phyloP scores from a whole-genome alignment of 495 filamentous ascomycete species.

The Clohesyomyces aquaticus region DNA sequence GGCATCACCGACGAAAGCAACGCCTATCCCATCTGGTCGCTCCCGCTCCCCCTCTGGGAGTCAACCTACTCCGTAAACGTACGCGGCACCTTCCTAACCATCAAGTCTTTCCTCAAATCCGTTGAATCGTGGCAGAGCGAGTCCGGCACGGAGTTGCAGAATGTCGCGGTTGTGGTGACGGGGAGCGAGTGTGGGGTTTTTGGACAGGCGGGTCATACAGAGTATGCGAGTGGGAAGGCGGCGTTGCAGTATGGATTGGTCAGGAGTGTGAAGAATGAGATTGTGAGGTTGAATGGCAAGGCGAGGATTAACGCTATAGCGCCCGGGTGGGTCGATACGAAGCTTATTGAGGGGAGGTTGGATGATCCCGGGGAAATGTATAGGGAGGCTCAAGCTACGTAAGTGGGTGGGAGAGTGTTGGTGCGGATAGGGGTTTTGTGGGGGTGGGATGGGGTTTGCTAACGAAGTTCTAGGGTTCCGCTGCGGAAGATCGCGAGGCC shows the following conservation, averaged over 20 bases:
- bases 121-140: conserved; percentile 48
- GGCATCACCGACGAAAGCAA: conserved; percentile 54
- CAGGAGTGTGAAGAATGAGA: conserved; percentile 59
- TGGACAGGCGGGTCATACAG: conserved; percentile 56
- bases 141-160: conserved; percentile 50
- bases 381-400: conserved; percentile 53
- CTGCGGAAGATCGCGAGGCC: conserved; percentile 54
- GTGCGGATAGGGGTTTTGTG: background rate
- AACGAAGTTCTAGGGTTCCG: conserved; percentile 41
- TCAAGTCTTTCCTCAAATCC: conserved; percentile 59
- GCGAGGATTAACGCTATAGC: conserved; percentile 62
- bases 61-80: conserved; percentile 56
- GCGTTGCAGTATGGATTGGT: conserved; percentile 61
- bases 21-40: conserved; percentile 58
- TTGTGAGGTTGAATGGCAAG: conserved; percentile 55
- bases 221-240: conserved; percentile 57
- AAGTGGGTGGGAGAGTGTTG: background rate
- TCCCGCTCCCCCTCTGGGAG: conserved; percentile 57
- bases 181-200: conserved; percentile 42
- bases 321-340: conserved; percentile 56
- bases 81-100: conserved; percentile 60
- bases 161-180: conserved; percentile 60
- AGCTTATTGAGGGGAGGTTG: conserved; percentile 52
- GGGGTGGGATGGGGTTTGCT: background rate
- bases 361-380: conserved; percentile 55